Conservation (phyloP, 202 grass and related monocot species). For the Setaria viridis region DNA sequence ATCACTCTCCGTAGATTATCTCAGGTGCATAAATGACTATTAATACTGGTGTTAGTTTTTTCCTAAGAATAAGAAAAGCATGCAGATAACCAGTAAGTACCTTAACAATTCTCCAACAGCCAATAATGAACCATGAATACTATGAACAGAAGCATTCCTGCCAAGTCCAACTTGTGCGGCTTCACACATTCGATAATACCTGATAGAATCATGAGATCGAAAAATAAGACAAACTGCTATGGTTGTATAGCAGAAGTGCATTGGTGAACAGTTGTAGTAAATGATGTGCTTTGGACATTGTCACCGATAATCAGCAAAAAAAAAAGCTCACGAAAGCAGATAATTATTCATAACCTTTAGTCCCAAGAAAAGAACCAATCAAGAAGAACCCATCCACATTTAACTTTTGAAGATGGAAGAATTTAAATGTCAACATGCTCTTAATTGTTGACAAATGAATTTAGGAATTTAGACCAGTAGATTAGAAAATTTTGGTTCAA, state of each 20-base stretch:
- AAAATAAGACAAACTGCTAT: slow-evolving; percentile 5
- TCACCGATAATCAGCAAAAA: slow-evolving; percentile 3
- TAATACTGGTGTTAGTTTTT: background rate
- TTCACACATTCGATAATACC: slow-evolving; percentile 99
- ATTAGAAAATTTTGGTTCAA: background rate
- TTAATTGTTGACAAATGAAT: background rate
- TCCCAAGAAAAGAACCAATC: background rate
- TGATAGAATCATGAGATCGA: slow-evolving; percentile 39
- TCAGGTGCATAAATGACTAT: no score
- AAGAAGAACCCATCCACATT: background rate
- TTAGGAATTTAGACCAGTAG: background rate
- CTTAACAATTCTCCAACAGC: slow-evolving; percentile 97
- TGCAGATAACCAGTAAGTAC: slow-evolving; percentile 48
- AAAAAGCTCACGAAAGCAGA: slow-evolving; percentile 6
- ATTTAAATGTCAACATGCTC: background rate
- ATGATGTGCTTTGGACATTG: background rate
- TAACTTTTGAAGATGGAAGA: background rate
- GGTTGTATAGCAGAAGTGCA: slow-evolving; percentile 30
- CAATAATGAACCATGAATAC: slow-evolving; percentile 96
- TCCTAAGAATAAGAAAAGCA: background rate
- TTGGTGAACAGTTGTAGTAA: background rate
- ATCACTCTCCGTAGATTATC: no score
- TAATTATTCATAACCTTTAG: slow-evolving; percentile 13
- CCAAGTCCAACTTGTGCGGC: slow-evolving; percentile 95
- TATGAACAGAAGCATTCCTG: slow-evolving; percentile 97